A percentile compares a stretch with the other conserved stretches of the same genome.
Conservation (phyloP, 2,329 filamentous ascomycete species). For the Claviceps pazoutovae region DNA sequence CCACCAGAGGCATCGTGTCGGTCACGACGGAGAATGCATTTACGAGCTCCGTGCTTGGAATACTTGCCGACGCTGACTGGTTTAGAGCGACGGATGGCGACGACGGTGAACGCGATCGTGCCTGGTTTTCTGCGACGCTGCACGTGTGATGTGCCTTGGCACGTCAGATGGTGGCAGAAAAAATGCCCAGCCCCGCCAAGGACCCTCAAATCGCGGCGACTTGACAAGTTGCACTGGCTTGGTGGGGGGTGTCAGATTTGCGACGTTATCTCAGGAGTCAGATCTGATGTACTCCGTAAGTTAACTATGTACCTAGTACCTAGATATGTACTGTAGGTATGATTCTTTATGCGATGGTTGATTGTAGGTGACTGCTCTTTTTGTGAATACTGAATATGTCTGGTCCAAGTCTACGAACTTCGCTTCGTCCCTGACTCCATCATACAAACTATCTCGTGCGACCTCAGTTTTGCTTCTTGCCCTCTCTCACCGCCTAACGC, state of each 20-base stretch:
- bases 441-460: too few species aligned
- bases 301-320: too few species aligned
- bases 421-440: too few species aligned
- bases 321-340: too few species aligned
- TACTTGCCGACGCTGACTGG: neutral
- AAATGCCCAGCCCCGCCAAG: neutral
- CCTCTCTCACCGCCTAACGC: too few species aligned
- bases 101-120: neutral
- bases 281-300: too few species aligned
- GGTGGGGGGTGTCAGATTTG: neutral
- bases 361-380: too few species aligned
- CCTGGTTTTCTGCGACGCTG: neutral
- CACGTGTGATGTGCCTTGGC: neutral
- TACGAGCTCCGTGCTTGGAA: neutral
- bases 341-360: too few species aligned
- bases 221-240: neutral
- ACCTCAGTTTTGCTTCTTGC: too few species aligned
- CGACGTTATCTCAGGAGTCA: too few species aligned
- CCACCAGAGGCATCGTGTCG: constrained; percentile 36
- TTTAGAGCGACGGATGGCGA: neutral
- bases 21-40: constrained; percentile 14
- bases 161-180: neutral
- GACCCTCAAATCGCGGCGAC: neutral
- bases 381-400: too few species aligned
- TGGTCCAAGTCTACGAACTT: too few species aligned